Conservation (phyloP, 148 eudicot species). For the Mesembryanthemum crystallinum region DNA sequence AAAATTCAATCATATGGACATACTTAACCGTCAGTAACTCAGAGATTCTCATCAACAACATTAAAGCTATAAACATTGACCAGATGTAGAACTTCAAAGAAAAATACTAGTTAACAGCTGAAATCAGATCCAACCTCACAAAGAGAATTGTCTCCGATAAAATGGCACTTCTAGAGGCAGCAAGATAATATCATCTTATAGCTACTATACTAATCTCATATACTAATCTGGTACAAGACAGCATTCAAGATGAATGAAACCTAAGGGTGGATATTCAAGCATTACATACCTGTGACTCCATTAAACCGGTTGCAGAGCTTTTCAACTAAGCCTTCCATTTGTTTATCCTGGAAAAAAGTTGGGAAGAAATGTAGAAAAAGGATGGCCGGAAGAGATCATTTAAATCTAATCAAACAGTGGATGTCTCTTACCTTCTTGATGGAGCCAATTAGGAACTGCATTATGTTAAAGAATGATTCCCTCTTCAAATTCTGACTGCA, state of each 20-base stretch:
- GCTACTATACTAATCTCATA: too few relatives aligned
- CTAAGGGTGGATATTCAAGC: neutral
- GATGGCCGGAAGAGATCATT: neutral
- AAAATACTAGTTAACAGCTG: neutral
- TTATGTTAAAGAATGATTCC: constrained; percentile 80
- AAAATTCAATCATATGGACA: neutral
- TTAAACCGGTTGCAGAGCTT: constrained; percentile 88
- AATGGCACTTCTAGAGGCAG: too few relatives aligned
- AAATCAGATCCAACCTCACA: neutral
- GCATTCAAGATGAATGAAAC: constrained; percentile 1
- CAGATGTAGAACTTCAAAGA: neutral
- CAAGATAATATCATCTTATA: neutral
- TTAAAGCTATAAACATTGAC: neutral
- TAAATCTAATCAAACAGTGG: neutral
- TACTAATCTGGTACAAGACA: neutral
- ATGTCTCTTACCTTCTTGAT: constrained; percentile 69
- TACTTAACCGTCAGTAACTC: neutral
- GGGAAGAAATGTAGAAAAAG: neutral
- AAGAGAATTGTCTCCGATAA: neutral
- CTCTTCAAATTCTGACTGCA: constrained; percentile 63
- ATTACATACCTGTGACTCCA: constrained; percentile 72
- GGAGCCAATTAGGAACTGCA: constrained; percentile 93
- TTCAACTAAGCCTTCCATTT: constrained; percentile 97
- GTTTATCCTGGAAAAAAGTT: constrained; percentile 68
- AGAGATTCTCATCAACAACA: neutral